phyloP scores from a whole-genome alignment of 768 basidiomycete species.

The Harrya chromipes region DNA sequence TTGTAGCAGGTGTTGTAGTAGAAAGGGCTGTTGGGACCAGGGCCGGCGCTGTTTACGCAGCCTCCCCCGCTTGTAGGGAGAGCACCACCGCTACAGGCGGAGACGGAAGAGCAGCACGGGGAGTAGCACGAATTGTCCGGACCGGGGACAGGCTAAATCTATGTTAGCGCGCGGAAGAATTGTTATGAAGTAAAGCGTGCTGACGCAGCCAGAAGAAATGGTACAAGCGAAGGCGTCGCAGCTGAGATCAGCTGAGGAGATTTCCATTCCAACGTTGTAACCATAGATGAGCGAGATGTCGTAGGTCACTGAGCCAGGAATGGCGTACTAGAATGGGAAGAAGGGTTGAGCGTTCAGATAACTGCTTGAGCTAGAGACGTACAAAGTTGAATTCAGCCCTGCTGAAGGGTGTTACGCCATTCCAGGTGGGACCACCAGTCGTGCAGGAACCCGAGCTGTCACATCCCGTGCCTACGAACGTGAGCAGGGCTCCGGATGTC shows the following conservation, averaged over 20 bases:
- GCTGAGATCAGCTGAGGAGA: slow-evolving; percentile 23
- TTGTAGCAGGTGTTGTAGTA: slow-evolving; percentile 28
- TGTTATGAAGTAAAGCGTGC: not conserved
- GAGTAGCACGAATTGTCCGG: slow-evolving; percentile 27
- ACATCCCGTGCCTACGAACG: slow-evolving; percentile 27
- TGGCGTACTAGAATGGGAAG: slow-evolving; percentile 14
- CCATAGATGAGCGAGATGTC: slow-evolving; percentile 35
- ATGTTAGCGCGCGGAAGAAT: slow-evolving; percentile 1
- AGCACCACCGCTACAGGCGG: slow-evolving; percentile 27
- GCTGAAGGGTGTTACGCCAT: slow-evolving; percentile 31
- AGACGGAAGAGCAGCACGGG: slow-evolving; percentile 28
- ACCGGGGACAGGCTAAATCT: slow-evolving; percentile 27
- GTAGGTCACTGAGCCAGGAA: slow-evolving; percentile 28
- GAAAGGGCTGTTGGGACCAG: slow-evolving; percentile 30
- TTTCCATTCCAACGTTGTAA: slow-evolving; percentile 35
- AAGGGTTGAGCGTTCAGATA: not conserved
- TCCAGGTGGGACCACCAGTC: slow-evolving; percentile 31
- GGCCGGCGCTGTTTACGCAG: slow-evolving; percentile 26
- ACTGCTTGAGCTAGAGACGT: not conserved
- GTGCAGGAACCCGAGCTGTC: slow-evolving; percentile 21
- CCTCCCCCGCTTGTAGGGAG: slow-evolving; percentile 28
- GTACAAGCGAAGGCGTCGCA: slow-evolving; percentile 33
- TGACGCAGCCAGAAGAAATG: slow-evolving; percentile 30
- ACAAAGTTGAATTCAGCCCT: slow-evolving; percentile 35
- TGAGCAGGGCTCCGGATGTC: slow-evolving; percentile 3